Evolutionary conservation across 164 flowering plant genomes (phyloP).

Genomic region (grape (Vitis vinifera)): ASM3070453v1 NC_081805.1:7503001-7503500

Average conservation of each 20-base stretch:
- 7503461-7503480: no score
- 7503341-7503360: constrained; percentile 80
- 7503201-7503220: constrained; percentile 86
- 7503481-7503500: no score
- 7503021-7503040: not conserved
- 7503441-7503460: no score
- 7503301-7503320: constrained; percentile 87
- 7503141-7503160: constrained; percentile 85
- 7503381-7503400: not conserved
- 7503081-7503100: constrained; percentile 9
- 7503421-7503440: no score
- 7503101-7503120: constrained; percentile 91
- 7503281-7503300: constrained; percentile 96
- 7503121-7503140: constrained; percentile 89
- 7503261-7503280: constrained; percentile 92
- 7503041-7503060: not conserved
- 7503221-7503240: constrained; percentile 94
- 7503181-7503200: constrained; percentile 88
- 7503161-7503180: constrained; percentile 92
- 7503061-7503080: not conserved
- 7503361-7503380: constrained; percentile 81
- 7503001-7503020: not conserved
- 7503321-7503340: constrained; percentile 84
- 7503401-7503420: not conserved
- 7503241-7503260: constrained; percentile 73